phyloP scores from a whole-genome alignment of 345 rosid genomes.

The Arabidopsis thaliana region TAIR10.1 NC_003074.8:272001-272500 shows the following conservation, averaged over 20 bases:
- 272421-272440: conserved; percentile 65
- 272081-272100: conserved; percentile 58
- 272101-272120: conserved; percentile 53
- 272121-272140: conserved; percentile 52
- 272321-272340: conserved; percentile 49
- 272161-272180: conserved; percentile 58
- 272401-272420: conserved; percentile 71
- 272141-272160: conserved; percentile 50
- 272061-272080: conserved; percentile 49
- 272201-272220: conserved; percentile 65
- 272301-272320: conserved; percentile 73
- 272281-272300: conserved; percentile 47
- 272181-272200: conserved; percentile 63
- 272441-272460: conserved; percentile 79
- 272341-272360: conserved; percentile 52
- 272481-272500: conserved; percentile 55
- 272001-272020: conserved; percentile 69
- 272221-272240: conserved; percentile 49
- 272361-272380: conserved; percentile 73
- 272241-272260: conserved; percentile 45
- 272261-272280: conserved; percentile 37
- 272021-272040: conserved; percentile 61
- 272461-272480: conserved; percentile 51
- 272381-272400: conserved; percentile 84
- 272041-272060: conserved; percentile 56